These are phyloP conservation scores for Wickerhamomyces tratensis DNA, from an alignment of 805 yeast species.

Conservation along the genomic window DNA sequence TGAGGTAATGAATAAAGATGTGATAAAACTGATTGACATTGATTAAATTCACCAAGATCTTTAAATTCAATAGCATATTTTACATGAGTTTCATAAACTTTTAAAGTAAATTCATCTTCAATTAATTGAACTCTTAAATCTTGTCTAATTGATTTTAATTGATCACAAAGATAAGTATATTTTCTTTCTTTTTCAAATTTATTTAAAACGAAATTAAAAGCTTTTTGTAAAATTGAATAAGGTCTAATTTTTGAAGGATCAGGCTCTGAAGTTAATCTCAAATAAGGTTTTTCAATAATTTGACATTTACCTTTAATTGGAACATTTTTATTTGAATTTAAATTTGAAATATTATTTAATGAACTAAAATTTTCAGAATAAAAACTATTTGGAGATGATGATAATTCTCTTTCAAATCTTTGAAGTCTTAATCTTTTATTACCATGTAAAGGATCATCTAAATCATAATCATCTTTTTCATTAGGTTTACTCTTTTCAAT, in stretches of 20 bases:
- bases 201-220: constrained; percentile 42
- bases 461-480: constrained; percentile 5
- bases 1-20: constrained; percentile 42
- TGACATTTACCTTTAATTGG: constrained; percentile 55
- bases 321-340: constrained; percentile 22
- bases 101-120: constrained; percentile 62
- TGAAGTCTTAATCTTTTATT: constrained; percentile 25
- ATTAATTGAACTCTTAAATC: constrained; percentile 90
- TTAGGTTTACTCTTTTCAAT: not conserved
- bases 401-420: constrained; percentile 21
- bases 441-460: constrained; percentile 10
- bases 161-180: constrained; percentile 79
- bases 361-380: constrained; percentile 14
- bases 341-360: constrained; percentile 16
- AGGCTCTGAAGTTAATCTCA: constrained; percentile 86
- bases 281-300: constrained; percentile 64
- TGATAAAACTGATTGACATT: constrained; percentile 78
- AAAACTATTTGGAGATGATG: constrained; percentile 6
- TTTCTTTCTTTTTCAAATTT: constrained; percentile 41
- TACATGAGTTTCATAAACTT: constrained; percentile 80
- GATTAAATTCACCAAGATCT: constrained; percentile 92
- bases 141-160: constrained; percentile 85
- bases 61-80: constrained; percentile 73
- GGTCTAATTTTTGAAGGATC: constrained; percentile 83
- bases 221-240: constrained; percentile 41